Conservation (phyloP, 2,329 filamentous ascomycete genomes). For the Colletotrichum australisinense region DNA sequence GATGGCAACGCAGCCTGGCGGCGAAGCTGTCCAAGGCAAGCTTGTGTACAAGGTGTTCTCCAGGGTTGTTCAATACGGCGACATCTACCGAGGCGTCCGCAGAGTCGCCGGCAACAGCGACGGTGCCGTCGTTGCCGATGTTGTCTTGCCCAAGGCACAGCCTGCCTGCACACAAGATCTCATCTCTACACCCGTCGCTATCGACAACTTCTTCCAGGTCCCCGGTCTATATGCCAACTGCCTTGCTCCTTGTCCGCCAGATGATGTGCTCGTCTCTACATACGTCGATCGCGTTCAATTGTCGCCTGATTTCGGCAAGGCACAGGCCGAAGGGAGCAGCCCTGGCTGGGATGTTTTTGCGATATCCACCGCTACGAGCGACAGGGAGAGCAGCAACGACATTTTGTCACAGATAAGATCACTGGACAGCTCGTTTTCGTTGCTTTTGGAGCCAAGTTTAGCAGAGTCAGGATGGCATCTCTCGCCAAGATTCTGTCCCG, state of each 20-base stretch:
- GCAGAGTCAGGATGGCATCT: not conserved
- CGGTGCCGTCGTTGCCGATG: not conserved
- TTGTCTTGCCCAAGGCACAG: not conserved
- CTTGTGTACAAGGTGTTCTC: not conserved
- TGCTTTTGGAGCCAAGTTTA: not conserved
- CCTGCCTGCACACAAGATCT: not conserved
- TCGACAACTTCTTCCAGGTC: too few relatives aligned
- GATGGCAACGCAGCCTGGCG: not conserved
- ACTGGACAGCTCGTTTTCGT: not conserved
- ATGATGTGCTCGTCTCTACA: not conserved
- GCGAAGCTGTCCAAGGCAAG: not conserved
- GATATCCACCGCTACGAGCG: not conserved
- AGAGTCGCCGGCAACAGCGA: not conserved
- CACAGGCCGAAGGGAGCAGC: not conserved
- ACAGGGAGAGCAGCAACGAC: not conserved
- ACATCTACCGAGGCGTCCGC: not conserved
- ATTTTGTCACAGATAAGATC: not conserved
- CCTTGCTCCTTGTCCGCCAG: not conserved
- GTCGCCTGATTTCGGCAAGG: not conserved
- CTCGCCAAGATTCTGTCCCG: not conserved
- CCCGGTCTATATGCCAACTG: too few relatives aligned
- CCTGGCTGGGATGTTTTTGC: not conserved
- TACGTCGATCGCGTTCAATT: not conserved
- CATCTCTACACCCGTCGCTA: not conserved
- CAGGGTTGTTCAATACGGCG: not conserved